Evolutionary conservation across 768 basidiomycete species (phyloP).

Genomic region (Xerocomellus amylosporus): DNA sequence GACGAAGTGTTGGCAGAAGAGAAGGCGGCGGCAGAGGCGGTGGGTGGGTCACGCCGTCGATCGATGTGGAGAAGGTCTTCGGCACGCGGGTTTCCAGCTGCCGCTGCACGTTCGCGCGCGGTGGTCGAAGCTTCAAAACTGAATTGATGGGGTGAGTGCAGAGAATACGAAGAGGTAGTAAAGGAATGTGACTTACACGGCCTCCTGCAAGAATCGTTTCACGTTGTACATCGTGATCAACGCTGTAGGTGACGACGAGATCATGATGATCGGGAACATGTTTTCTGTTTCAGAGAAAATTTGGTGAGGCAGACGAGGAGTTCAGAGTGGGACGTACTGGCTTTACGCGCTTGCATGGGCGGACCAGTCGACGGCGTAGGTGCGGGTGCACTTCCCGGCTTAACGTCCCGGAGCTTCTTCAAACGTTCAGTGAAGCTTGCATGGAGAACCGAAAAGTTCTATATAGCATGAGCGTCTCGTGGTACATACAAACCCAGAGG

Average conservation of each 20-base stretch:
- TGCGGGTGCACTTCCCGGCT: slow-evolving; percentile 46
- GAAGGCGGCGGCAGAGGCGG: slow-evolving; percentile 22
- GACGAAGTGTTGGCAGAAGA: slow-evolving; percentile 12
- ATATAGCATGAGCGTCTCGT: background rate
- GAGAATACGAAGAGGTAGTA: too few relatives aligned
- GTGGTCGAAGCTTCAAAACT: slow-evolving; percentile 77
- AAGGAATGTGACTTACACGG: slow-evolving; percentile 48
- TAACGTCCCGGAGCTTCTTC: slow-evolving; percentile 70
- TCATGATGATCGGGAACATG: slow-evolving; percentile 93
- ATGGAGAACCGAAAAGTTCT: slow-evolving; percentile 81
- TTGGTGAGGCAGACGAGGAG: background rate
- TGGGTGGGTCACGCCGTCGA: slow-evolving; percentile 62
- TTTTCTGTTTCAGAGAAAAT: slow-evolving; percentile 43
- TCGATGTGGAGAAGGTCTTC: slow-evolving; percentile 90
- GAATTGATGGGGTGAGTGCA: background rate
- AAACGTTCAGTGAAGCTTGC: slow-evolving; percentile 70
- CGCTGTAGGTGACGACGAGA: slow-evolving; percentile 89
- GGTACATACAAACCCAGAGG: background rate
- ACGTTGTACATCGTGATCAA: slow-evolving; percentile 99
- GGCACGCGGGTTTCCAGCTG: slow-evolving; percentile 68
- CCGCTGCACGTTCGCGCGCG: slow-evolving; percentile 63
- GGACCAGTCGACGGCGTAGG: slow-evolving; percentile 37
- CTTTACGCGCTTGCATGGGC: slow-evolving; percentile 59
- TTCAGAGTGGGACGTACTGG: slow-evolving; percentile 44
- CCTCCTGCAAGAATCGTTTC: slow-evolving; percentile 88